Conservation (phyloP, 2,329 filamentous ascomycete species). For the Talaromyces atroroseus region DNA sequence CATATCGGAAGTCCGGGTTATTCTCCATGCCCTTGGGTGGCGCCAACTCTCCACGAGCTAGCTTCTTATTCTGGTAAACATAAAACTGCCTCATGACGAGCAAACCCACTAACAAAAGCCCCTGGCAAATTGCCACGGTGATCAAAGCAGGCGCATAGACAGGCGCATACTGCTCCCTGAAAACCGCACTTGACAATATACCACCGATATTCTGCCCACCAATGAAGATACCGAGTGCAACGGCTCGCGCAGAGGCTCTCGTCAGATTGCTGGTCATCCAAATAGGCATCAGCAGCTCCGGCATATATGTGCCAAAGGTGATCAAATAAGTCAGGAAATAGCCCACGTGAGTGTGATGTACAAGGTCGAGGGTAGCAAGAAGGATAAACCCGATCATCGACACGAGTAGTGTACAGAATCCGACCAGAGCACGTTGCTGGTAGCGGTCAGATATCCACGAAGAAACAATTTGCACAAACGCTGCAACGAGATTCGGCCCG, state of each 20-base stretch:
- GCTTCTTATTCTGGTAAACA: constrained; percentile 3
- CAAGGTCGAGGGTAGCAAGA: constrained; percentile 8
- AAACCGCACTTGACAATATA: constrained; percentile 10
- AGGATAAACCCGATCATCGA: constrained; percentile 8
- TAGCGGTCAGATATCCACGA: constrained; percentile 7
- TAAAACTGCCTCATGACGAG: constrained; percentile 6
- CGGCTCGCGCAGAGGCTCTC: constrained; percentile 4
- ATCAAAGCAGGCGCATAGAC: constrained; percentile 11
- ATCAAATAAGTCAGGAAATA: constrained; percentile 12
- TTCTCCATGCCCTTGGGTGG: constrained; percentile 4
- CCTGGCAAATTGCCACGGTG: constrained; percentile 9
- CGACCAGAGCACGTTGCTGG: constrained; percentile 7
- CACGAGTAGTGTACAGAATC: not conserved
- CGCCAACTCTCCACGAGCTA: constrained; percentile 4
- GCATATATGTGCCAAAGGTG: constrained; percentile 10
- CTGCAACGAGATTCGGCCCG: constrained; percentile 45
- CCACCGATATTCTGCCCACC: constrained; percentile 11
- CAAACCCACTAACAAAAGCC: constrained; percentile 1
- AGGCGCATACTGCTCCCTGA: constrained; percentile 5
- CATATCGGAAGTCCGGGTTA: constrained; percentile 9
- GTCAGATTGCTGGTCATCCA: constrained; percentile 9
- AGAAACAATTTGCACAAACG: constrained; percentile 30
- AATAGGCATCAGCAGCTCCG: constrained; percentile 6
- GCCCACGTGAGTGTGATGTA: constrained; percentile 4
- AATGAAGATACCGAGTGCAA: constrained; percentile 10